Evolutionary conservation across 1,284 basidiomycete genomes (phyloP).

Genomic region (Lignosus rhinocerotis): DNA sequence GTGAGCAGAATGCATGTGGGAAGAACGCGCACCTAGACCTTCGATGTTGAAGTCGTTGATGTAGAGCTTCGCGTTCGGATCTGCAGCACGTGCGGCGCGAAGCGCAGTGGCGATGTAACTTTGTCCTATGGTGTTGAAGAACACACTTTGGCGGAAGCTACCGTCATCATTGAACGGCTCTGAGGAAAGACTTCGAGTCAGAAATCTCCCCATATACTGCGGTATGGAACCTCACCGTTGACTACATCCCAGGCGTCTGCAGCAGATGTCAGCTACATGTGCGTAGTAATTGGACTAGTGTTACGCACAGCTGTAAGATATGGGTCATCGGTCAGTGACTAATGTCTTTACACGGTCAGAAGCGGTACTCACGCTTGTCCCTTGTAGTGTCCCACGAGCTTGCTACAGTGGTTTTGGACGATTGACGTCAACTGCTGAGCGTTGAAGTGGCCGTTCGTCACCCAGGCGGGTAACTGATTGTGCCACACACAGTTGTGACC

Average conservation of each 20-base stretch:
- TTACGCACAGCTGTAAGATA: conserved; percentile 26
- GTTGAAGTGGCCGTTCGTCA: conserved; percentile 44
- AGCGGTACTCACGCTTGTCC: conserved; percentile 45
- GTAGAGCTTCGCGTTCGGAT: conserved; percentile 41
- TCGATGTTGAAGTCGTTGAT: conserved; percentile 59
- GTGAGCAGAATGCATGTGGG: neutral
- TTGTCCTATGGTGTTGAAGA: conserved; percentile 46
- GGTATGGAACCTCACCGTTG: conserved; percentile 31
- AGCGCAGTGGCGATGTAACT: conserved; percentile 47
- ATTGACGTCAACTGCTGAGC: conserved; percentile 44
- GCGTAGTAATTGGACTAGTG: neutral
- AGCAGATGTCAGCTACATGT: neutral
- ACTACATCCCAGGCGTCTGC: conserved; percentile 40
- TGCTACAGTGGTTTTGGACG: conserved; percentile 47
- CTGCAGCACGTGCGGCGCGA: conserved; percentile 44
- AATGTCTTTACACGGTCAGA: neutral
- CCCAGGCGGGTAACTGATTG: conserved; percentile 54
- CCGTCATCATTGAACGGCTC: conserved; percentile 63
- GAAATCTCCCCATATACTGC: neutral
- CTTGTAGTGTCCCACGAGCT: conserved; percentile 49
- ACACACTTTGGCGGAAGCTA: conserved; percentile 48
- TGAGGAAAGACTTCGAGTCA: neutral
- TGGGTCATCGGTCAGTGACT: neutral
- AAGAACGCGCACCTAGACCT: conserved; percentile 16
- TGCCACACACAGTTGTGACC: conserved; percentile 59